Conservation (phyloP, 2,329 filamentous ascomycete genomes). For the Chrysoporthe deuterocubensis region DNA sequence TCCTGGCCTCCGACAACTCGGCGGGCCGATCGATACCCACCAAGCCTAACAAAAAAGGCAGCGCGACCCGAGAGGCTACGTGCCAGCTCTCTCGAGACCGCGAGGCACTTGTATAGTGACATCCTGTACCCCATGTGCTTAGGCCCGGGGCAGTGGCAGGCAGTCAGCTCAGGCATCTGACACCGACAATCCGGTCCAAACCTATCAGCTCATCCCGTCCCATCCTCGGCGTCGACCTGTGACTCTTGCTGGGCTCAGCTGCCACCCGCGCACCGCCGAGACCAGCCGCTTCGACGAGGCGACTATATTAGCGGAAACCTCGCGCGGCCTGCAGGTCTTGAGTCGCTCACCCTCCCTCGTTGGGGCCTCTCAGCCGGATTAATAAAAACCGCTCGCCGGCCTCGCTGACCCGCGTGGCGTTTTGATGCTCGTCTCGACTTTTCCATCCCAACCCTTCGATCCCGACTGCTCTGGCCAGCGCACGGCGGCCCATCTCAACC, state of each 20-base stretch:
- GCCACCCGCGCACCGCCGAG: background rate
- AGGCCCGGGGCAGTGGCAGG: constrained; percentile 13
- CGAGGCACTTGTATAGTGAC: background rate
- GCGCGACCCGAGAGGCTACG: background rate
- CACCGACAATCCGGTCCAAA: constrained; percentile 19
- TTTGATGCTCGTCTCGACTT: background rate
- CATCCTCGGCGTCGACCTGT: constrained; percentile 10
- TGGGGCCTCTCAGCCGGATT: background rate
- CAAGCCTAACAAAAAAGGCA: background rate
- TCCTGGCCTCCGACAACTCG: background rate
- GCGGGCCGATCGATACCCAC: background rate
- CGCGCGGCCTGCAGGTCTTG: constrained; percentile 14
- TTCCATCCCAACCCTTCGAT: background rate
- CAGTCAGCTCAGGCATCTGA: constrained; percentile 23
- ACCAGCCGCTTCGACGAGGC: background rate
- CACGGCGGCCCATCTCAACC: background rate
- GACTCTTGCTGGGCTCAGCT: constrained; percentile 8
- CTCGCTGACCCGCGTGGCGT: background rate
- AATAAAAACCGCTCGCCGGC: constrained; percentile 2
- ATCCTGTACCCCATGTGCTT: constrained; percentile 3
- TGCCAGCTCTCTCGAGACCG: background rate
- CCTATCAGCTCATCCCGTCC: constrained; percentile 24
- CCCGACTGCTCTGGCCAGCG: background rate
- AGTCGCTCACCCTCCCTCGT: constrained; percentile 2
- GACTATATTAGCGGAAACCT: constrained; percentile 3